Percentiles rank a stretch among this genome's conserved stretches.
phyloP scores from a whole-genome alignment of 192 early-diverging fungal genomes.

The Umbelopsis ramanniana region DNA sequence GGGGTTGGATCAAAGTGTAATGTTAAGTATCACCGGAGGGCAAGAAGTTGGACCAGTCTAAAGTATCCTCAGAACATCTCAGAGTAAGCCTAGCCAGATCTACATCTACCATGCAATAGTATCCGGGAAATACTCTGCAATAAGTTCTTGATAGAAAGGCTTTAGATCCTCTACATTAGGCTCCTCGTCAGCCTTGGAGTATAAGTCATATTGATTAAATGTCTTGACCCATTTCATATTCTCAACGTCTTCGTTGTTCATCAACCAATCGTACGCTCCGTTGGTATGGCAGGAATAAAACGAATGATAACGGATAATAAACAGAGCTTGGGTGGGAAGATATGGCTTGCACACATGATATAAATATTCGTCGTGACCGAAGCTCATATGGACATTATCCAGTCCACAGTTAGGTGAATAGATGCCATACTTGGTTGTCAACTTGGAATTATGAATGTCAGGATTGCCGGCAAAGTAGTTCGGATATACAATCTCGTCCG shows the following conservation, averaged over 20 bases:
- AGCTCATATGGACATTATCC: constrained; percentile 47
- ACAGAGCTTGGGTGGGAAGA: constrained; percentile 46
- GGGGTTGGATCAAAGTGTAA: too few relatives aligned
- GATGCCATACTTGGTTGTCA: constrained; percentile 47
- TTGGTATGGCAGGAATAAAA: constrained; percentile 53
- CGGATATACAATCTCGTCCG: constrained; percentile 46
- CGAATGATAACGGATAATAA: constrained; percentile 57
- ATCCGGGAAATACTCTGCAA: constrained; percentile 49
- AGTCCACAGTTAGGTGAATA: constrained; percentile 54
- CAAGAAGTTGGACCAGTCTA: too few relatives aligned
- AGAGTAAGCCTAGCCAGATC: too few relatives aligned
- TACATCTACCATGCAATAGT: constrained; percentile 46
- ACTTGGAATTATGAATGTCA: constrained; percentile 37
- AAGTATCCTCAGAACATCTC: too few relatives aligned
- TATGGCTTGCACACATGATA: constrained; percentile 50
- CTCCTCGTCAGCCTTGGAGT: constrained; percentile 49
- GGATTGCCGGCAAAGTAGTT: constrained; percentile 47
- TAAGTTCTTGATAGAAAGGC: constrained; percentile 50
- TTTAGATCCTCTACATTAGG: constrained; percentile 43
- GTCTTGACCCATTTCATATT: constrained; percentile 49
- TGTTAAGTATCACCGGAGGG: too few relatives aligned
- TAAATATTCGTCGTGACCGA: constrained; percentile 61
- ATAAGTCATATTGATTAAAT: constrained; percentile 61
- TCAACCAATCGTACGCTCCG: constrained; percentile 45
- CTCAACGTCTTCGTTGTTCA: constrained; percentile 46